phyloP scores from a whole-genome alignment of 164 flowering plant species.

The Annona cherimola region DNA sequence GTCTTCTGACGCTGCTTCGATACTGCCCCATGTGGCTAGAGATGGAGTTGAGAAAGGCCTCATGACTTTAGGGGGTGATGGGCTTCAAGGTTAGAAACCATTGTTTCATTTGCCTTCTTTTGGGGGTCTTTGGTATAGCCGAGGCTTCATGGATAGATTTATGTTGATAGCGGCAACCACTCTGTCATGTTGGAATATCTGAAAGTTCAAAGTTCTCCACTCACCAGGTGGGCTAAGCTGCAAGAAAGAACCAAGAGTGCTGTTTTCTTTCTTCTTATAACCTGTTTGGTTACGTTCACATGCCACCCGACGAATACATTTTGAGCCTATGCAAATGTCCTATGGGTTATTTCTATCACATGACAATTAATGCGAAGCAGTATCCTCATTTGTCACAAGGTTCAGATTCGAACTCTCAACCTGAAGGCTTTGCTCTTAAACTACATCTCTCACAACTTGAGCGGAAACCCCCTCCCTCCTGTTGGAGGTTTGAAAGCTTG shows the following conservation, averaged over 20 bases:
- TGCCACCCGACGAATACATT: not conserved
- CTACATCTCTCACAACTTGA: too few relatives aligned
- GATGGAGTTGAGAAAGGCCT: constrained; percentile 7
- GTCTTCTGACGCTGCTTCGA: constrained; percentile 1
- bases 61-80: constrained; percentile 9
- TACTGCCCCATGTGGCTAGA: not conserved
- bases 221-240: not conserved
- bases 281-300: not conserved
- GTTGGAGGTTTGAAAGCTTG: too few relatives aligned
- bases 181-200: too few relatives aligned
- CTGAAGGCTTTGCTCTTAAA: too few relatives aligned
- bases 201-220: not conserved
- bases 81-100: constrained; percentile 13
- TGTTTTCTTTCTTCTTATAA: not conserved
- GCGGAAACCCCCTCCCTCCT: too few relatives aligned
- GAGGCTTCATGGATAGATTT: not conserved
- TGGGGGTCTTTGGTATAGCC: not conserved
- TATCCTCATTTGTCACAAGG: too few relatives aligned
- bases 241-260: not conserved
- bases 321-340: not conserved
- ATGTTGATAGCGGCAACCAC: too few relatives aligned
- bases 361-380: too few relatives aligned
- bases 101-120: not conserved
- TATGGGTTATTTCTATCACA: not conserved
- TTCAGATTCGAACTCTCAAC: too few relatives aligned